These are phyloP conservation scores for Salvia hispanica DNA, from an alignment of 257 asterid genomes.

Conservation along the genomic window DNA sequence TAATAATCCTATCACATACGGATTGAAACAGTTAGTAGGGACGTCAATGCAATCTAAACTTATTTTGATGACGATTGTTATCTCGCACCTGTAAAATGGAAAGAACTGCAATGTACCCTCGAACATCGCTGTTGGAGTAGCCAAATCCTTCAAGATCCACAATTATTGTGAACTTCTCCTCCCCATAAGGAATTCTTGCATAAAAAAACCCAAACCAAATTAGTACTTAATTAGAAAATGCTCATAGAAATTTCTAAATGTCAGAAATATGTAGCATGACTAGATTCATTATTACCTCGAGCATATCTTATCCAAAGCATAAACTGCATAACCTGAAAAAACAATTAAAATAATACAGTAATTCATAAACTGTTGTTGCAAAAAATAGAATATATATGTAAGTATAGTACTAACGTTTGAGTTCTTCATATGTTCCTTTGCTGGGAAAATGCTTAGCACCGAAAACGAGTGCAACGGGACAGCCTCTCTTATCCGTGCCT, in stretches of 20 bases:
- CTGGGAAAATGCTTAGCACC: constrained; percentile 58
- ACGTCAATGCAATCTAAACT: neutral
- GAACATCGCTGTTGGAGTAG: constrained; percentile 61
- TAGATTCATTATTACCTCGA: constrained; percentile 50
- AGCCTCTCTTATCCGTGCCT: constrained; percentile 70
- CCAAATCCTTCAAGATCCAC: constrained; percentile 74
- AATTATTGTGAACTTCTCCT: constrained; percentile 64
- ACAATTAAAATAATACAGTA: neutral
- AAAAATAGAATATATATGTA: neutral
- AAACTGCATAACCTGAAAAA: constrained; percentile 64
- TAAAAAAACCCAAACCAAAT: constrained; percentile 4
- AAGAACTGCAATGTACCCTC: constrained; percentile 53
- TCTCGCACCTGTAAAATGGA: constrained; percentile 63
- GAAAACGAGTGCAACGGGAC: constrained; percentile 57
- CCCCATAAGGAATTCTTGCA: constrained; percentile 52
- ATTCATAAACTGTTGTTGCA: neutral
- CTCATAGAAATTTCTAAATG: neutral
- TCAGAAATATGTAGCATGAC: neutral
- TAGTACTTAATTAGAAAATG: neutral
- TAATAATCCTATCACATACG: constrained; percentile 60
- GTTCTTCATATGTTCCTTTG: constrained; percentile 61
- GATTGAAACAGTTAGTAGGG: neutral
- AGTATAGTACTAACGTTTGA: constrained; percentile 51
- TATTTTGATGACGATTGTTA: neutral
- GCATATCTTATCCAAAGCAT: constrained; percentile 59